Base-by-base conservation (phyloP, 371 early-diverging fungal genomes). In the Mucor racemosus region DNA sequence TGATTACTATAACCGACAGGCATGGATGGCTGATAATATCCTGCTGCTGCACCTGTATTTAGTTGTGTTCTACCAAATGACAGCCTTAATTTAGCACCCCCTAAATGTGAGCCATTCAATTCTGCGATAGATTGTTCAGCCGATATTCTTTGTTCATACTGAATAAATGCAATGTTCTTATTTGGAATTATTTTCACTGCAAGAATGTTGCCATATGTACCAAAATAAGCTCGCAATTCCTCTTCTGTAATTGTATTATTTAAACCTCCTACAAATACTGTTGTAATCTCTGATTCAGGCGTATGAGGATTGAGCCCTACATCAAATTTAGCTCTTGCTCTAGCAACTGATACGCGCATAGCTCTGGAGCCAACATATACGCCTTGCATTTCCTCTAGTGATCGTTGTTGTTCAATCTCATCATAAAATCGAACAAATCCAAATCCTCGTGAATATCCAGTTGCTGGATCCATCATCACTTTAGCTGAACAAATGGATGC, bases 81-180 rank as follows among this genome's bases (percentile, higher is more conserved):
- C 21, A 95, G 77, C 36, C 94, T 89, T 26, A 95, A 82, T 40
- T 91, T 88, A 1, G 92, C 90, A 13, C 85, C 87, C 7, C 91
- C 92, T 58, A 95, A 81, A 59, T 86, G 76, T 60, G 86, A 87
- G 11, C 93, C 92, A 71, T 92, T 91, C 83, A 96, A 81, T 68
- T 92, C 89, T 56, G 76, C 76, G 69, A 95, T 90, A 6, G 95
- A 92, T 68, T 86, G 79, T 71, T 95, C 95, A 6, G 95, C 96
- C 42, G 86, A 80, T 34, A 84, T 82, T 7, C 93, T 83, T 63
- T 88, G 86, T 21, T 84, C 86, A 72, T 85, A 96, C 63, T 91
- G 92, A 35, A 96, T 94, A 77, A 95, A 95, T 0, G 94, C 95
- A 75, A 95, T 94, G 15, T 92, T 91, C 66, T 92, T 93, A 55